Conservation (phyloP, 805 yeast genomes). For the Maudiozyma barnettii region DNA sequence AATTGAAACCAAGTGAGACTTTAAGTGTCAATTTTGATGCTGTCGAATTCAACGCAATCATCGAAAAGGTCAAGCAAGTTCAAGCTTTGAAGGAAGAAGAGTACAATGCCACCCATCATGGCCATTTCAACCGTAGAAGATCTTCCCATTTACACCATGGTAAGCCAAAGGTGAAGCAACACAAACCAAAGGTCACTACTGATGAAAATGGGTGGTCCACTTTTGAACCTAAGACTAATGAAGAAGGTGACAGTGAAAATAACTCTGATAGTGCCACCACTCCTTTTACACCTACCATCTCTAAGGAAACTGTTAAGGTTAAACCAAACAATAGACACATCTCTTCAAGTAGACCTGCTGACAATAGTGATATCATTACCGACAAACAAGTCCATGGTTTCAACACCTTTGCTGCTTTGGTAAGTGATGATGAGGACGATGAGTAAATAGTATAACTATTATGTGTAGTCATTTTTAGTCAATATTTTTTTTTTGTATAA, state of each 20-base stretch:
- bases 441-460: background rate
- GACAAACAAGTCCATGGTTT: constrained; percentile 57
- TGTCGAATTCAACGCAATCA: constrained; percentile 52
- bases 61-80: constrained; percentile 53
- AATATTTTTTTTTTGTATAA: no score
- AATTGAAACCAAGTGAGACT: constrained; percentile 46
- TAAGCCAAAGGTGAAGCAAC: constrained; percentile 50
- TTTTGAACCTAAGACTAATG: constrained; percentile 36
- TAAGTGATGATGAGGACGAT: constrained; percentile 45
- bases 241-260: constrained; percentile 14
- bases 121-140: constrained; percentile 51
- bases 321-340: constrained; percentile 69
- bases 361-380: constrained; percentile 59
- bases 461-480: no score
- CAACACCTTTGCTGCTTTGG: constrained; percentile 78
- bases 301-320: constrained; percentile 43
- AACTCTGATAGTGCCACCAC: constrained; percentile 17
- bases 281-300: constrained; percentile 8
- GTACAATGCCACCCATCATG: constrained; percentile 18
- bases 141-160: constrained; percentile 41
- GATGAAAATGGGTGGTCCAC: constrained; percentile 86
- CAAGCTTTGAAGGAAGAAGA: constrained; percentile 31
- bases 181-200: constrained; percentile 40
- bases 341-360: constrained; percentile 64
- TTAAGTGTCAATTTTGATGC: constrained; percentile 56